Evolutionary conservation across 805 yeast species (phyloP).

Genomic region (Saccharomyces kudriavzevii): DNA sequence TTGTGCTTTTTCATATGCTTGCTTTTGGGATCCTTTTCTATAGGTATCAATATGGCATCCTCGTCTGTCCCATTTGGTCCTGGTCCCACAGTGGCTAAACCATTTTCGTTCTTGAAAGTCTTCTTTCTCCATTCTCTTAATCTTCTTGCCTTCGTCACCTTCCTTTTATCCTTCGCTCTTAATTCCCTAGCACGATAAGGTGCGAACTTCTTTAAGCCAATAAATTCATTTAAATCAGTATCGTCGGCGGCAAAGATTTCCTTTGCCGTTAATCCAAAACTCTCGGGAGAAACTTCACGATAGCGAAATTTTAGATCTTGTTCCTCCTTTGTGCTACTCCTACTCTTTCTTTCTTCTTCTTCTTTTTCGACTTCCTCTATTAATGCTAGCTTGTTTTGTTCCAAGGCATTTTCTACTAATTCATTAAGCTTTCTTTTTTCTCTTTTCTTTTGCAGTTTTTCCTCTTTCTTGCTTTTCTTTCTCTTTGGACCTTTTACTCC

Average conservation of each 20-base stretch:
- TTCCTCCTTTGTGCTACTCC: conserved; percentile 40
- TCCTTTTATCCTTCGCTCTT: conserved; percentile 69
- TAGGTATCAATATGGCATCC: conserved; percentile 19
- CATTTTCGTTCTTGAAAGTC: conserved; percentile 59
- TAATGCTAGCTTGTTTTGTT: conserved; percentile 55
- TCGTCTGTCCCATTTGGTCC: conserved; percentile 16
- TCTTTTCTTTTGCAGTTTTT: conserved; percentile 50
- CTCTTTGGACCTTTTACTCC: conserved; percentile 29
- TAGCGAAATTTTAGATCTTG: conserved; percentile 61
- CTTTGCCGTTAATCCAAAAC: conserved; percentile 75
- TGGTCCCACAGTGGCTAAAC: conserved; percentile 20
- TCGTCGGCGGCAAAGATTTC: conserved; percentile 91
- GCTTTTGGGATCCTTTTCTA: conserved; percentile 5
- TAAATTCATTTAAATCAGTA: conserved; percentile 68
- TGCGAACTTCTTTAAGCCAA: conserved; percentile 87
- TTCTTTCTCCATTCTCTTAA: conserved; percentile 84
- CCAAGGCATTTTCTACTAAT: conserved; percentile 72
- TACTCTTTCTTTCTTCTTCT: conserved; percentile 45
- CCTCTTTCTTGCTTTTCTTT: conserved; percentile 44
- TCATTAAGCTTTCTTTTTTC: conserved; percentile 54
- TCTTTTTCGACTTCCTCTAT: conserved; percentile 62
- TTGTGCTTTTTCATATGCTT: conserved; percentile 7
- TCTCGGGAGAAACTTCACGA: conserved; percentile 91
- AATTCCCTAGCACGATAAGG: conserved; percentile 77
- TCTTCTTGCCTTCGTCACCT: conserved; percentile 73